A percentile compares a stretch with the other conserved stretches of the same genome.
Conservation (phyloP, 2,329 filamentous ascomycete genomes). For the Ophiosphaerella narmari region DNA sequence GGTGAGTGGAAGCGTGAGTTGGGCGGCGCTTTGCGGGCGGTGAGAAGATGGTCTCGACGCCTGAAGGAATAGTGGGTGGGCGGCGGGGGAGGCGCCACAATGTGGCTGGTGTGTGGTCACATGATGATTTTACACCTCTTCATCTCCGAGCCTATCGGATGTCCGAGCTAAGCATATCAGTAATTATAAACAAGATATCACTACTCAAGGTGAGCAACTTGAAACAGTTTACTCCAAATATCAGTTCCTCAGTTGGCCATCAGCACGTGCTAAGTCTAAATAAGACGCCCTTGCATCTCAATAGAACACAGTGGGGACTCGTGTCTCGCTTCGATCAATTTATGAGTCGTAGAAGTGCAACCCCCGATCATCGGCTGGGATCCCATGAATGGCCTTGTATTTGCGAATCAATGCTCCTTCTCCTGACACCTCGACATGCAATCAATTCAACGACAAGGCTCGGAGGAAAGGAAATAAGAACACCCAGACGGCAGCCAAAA, state of each 20-base stretch:
- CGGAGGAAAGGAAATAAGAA: constrained; percentile 19
- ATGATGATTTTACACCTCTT: not conserved
- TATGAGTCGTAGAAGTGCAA: not conserved
- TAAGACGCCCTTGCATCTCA: not conserved
- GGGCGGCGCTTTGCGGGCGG: constrained; percentile 3
- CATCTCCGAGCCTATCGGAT: too few species aligned
- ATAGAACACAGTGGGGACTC: not conserved
- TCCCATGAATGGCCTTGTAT: not conserved
- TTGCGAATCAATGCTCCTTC: not conserved
- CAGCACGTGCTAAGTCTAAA: too few species aligned
- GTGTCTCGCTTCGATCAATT: too few species aligned
- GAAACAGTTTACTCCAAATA: too few species aligned
- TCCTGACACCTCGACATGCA: not conserved
- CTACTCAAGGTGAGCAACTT: too few species aligned
- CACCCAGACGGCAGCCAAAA: constrained; percentile 26
- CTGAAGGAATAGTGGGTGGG: constrained; percentile 1
- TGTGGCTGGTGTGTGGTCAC: too few species aligned
- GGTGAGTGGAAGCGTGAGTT: constrained; percentile 16
- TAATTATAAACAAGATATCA: too few species aligned
- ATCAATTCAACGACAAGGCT: constrained; percentile 1
- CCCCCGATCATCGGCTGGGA: not conserved
- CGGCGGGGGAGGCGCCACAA: not conserved
- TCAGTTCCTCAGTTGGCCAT: too few species aligned
- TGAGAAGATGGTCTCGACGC: not conserved
- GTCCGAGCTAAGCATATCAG: too few species aligned